phyloP scores from a whole-genome alignment of 306 rosid species.

The Ziziphus jujuba region DNA sequence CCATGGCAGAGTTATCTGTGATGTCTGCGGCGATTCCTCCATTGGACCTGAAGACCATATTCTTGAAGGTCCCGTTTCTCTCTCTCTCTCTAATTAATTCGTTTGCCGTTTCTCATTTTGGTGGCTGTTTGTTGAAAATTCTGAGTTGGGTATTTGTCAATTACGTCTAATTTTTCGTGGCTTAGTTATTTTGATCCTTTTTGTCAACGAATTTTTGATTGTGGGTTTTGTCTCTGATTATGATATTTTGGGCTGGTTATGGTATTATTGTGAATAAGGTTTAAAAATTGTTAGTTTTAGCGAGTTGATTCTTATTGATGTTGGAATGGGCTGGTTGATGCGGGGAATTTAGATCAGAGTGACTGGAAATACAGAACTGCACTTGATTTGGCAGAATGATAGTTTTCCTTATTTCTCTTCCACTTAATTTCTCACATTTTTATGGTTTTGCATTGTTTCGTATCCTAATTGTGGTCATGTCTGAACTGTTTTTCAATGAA shows the following conservation, averaged over 20 bases:
- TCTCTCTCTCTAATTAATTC: neutral
- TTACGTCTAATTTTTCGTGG: neutral
- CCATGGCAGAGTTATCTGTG: conserved; percentile 90
- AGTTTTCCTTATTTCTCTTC: too few species aligned
- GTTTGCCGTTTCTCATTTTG: neutral
- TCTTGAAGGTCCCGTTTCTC: conserved; percentile 62
- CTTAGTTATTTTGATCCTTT: neutral
- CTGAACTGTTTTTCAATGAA: too few species aligned
- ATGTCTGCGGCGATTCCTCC: conserved; percentile 86
- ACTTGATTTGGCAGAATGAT: too few species aligned
- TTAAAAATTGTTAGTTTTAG: conserved; percentile 5
- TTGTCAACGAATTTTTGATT: neutral
- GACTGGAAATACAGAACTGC: too few species aligned
- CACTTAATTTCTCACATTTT: too few species aligned
- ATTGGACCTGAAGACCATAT: conserved; percentile 90
- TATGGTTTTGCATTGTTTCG: too few species aligned
- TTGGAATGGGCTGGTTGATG: too few species aligned
- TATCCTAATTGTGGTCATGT: too few species aligned
- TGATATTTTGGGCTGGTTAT: neutral
- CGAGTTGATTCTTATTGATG: neutral
- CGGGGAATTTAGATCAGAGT: neutral
- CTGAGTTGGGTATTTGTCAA: conserved; percentile 3
- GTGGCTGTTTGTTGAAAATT: neutral
- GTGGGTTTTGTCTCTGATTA: conserved; percentile 1
- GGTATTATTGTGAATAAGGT: too few species aligned